These are phyloP conservation scores for Fusarium mexicanum DNA, from an alignment of 2,329 filamentous ascomycete genomes.

Conservation along the genomic window DNA sequence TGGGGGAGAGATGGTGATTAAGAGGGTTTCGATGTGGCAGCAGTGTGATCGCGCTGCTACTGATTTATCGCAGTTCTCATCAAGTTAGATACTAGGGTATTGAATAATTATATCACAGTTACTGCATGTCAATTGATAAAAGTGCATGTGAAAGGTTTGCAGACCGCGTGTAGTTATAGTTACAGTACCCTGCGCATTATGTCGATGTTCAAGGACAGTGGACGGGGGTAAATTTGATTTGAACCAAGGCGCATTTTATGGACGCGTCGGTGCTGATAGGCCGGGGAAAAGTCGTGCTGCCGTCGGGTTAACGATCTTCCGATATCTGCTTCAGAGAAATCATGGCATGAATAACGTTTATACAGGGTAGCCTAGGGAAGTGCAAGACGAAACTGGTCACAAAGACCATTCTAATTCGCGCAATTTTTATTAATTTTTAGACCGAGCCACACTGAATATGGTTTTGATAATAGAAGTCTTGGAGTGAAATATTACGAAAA, in stretches of 20 bases:
- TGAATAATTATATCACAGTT: rapidly evolving
- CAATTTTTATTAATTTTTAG: too few species aligned
- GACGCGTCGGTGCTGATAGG: not conserved
- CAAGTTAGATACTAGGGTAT: not conserved
- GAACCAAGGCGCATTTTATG: rapidly evolving
- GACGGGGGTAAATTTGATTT: too few species aligned
- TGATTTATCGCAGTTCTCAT: not conserved
- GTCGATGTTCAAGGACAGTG: not conserved
- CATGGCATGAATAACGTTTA: too few species aligned
- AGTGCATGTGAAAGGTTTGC: rapidly evolving
- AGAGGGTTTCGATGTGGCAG: not conserved
- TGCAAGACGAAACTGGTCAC: not conserved
- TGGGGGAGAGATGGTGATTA: not conserved
- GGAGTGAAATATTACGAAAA: rapidly evolving
- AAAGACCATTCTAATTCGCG: not conserved
- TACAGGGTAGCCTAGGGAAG: not conserved
- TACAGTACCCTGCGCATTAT: rapidly evolving
- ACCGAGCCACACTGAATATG: too few species aligned
- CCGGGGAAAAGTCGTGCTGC: rapidly evolving
- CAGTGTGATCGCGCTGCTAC: not conserved
- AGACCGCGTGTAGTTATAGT: too few species aligned
- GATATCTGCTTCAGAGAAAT: rapidly evolving
- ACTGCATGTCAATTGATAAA: rapidly evolving
- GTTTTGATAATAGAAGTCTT: rapidly evolving
- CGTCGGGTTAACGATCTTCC: rapidly evolving